Evolutionary conservation across 306 rosid species (phyloP), one percentile per base, ranked within the genome.

Genomic region (Quercus suber): DNA sequence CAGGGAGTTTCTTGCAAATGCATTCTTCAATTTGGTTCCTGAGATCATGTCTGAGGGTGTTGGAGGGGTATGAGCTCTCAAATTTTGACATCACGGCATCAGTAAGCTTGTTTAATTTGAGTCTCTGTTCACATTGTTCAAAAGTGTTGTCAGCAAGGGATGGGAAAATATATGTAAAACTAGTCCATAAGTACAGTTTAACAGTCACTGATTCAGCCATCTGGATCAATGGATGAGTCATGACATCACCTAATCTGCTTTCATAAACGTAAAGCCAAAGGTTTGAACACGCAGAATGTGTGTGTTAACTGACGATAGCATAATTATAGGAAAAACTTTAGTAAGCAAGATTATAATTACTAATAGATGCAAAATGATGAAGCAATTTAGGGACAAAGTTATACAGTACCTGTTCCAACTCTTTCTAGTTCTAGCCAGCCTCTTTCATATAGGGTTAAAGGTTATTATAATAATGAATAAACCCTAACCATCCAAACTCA

Each of bases 1-100:
- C 31, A 37, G 75, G 78, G 31, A 74, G 31, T 56, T 67, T 20
- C 76, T 17, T 56, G 21, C 57, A 55, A 74, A 80, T 41, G 35
- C 6, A 37, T 25, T 28, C 51, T 41, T 55, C 19, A 1, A 80
- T 56, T 18, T 58, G 33, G 25, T 68, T 67, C 75, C 17, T 74
- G 49, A 25, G 58, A 55, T 28, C 55, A 1, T 41, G 14, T 55
- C 69, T 67, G 6, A 74, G 31, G 23, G n/a, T 7, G 43, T 55
- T 45, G n/a, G 21, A 35, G 52, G 75, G 57, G 31, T 74, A 23
- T 25, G 33, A 74, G 27, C 19, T 8, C 56, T 25, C 20, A 6
- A 65, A 30, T 69, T 74, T 37, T 73, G 30, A 17, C 69, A 80
- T 41, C 58, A 74, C 53, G n/a, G 75, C 75, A 67, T 14, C 78